These are phyloP conservation scores for Talaromyces wortmannii DNA, from an alignment of 495 filamentous ascomycete genomes.

Conservation along the genomic window DNA sequence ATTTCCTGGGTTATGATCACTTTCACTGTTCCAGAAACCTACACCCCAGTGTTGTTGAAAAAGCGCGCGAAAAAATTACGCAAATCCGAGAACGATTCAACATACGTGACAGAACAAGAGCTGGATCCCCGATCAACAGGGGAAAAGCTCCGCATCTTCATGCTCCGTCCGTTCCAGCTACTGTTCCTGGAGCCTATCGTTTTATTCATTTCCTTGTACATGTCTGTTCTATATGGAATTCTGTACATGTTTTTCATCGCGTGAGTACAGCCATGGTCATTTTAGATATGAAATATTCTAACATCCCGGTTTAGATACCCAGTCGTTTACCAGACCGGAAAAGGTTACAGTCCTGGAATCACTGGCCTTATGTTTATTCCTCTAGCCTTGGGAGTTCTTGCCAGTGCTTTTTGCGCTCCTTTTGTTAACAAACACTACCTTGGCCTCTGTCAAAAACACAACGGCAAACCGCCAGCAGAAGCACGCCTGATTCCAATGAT, in stretches of 20 bases:
- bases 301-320: slow-evolving; percentile 46
- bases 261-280: slow-evolving; percentile 14
- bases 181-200: slow-evolving; percentile 76
- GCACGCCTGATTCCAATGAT: slow-evolving; percentile 79
- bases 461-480: slow-evolving; percentile 69
- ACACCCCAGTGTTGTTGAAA: slow-evolving; percentile 64
- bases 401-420: slow-evolving; percentile 58
- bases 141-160: slow-evolving; percentile 58
- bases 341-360: slow-evolving; percentile 61
- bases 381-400: slow-evolving; percentile 59
- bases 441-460: slow-evolving; percentile 46
- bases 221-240: slow-evolving; percentile 71
- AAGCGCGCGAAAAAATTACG: slow-evolving; percentile 59
- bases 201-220: slow-evolving; percentile 68
- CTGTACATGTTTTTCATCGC: slow-evolving; percentile 81
- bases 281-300: background rate
- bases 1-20: slow-evolving; percentile 63
- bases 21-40: slow-evolving; percentile 78
- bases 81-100: slow-evolving; percentile 53
- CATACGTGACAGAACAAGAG: slow-evolving; percentile 66
- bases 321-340: slow-evolving; percentile 69
- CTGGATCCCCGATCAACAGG: slow-evolving; percentile 59
- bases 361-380: slow-evolving; percentile 82
- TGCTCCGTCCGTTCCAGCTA: slow-evolving; percentile 72
- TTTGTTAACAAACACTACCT: slow-evolving; percentile 74